Percentiles rank a stretch among this genome's conserved stretches.
Evolutionary conservation across 2,329 filamentous ascomycete genomes (phyloP).

Genomic region (Pestalotiopsis sp.): DNA sequence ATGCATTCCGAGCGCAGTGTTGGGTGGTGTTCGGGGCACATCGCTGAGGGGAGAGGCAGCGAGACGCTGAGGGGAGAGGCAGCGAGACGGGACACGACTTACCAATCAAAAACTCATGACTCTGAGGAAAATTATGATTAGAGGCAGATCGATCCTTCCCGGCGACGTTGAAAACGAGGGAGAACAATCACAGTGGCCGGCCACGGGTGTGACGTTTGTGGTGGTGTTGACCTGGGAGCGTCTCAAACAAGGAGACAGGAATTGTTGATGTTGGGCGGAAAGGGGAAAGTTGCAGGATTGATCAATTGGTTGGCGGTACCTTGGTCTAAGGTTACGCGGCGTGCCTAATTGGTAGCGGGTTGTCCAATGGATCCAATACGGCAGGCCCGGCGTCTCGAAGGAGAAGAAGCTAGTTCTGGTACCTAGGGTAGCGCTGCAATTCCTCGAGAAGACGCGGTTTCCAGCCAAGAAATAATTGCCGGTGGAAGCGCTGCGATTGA

Average conservation of each 20-base stretch:
- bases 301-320: neutral
- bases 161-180: neutral
- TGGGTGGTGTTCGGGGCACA: neutral
- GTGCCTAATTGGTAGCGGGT: neutral
- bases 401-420: neutral
- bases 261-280: neutral
- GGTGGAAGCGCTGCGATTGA: neutral
- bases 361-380: slow-evolving; percentile 10
- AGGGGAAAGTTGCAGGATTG: slow-evolving; percentile 6
- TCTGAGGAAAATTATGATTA: slow-evolving; percentile 8
- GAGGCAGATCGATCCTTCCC: slow-evolving; percentile 1
- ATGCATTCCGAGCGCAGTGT: neutral
- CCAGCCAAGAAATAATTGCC: neutral
- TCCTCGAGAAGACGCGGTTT: neutral
- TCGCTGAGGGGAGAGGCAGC: neutral
- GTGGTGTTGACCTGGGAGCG: neutral
- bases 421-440: neutral
- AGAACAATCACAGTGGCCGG: slow-evolving; percentile 9
- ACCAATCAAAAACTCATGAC: slow-evolving; percentile 12
- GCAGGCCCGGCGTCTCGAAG: slow-evolving; percentile 11
- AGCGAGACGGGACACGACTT: neutral
- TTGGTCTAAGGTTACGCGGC: slow-evolving; percentile 1
- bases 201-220: slow-evolving; percentile 11
- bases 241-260: neutral
- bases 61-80: no score